A percentile compares a stretch with the other conserved stretches of the same genome.
Conservation (phyloP, 768 basidiomycete species). For the Leccinellum albellum region DNA sequence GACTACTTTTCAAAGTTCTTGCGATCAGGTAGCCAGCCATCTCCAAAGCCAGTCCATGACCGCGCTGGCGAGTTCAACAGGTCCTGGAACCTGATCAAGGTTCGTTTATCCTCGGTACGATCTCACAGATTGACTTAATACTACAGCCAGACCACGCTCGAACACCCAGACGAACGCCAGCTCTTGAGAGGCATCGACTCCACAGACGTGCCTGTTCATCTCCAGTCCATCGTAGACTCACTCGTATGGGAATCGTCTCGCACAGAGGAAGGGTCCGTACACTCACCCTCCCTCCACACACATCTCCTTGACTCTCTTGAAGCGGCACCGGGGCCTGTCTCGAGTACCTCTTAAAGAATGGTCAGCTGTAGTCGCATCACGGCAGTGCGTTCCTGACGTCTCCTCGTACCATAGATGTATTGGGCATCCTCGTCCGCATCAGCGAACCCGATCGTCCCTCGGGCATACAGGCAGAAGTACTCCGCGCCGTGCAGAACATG, state of each 20-base stretch:
- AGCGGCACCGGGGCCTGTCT: slow-evolving; percentile 87
- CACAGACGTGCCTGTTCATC: slow-evolving; percentile 74
- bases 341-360: slow-evolving; percentile 89
- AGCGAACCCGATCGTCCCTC: slow-evolving; percentile 82
- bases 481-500: slow-evolving; percentile 85
- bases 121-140: background rate
- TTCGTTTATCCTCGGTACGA: slow-evolving; percentile 25
- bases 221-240: slow-evolving; percentile 79
- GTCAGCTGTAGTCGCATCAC: slow-evolving; percentile 34
- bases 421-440: slow-evolving; percentile 79
- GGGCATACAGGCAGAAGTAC: slow-evolving; percentile 88
- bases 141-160: slow-evolving; percentile 64
- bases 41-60: slow-evolving; percentile 54
- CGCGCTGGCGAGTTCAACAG: slow-evolving; percentile 68
- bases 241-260: slow-evolving; percentile 83
- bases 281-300: slow-evolving; percentile 1
- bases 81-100: slow-evolving; percentile 76
- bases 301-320: slow-evolving; percentile 11
- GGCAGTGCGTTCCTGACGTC: background rate
- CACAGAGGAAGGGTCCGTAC: slow-evolving; percentile 80
- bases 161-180: slow-evolving; percentile 87
- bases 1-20: slow-evolving; percentile 87
- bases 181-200: slow-evolving; percentile 73
- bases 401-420: slow-evolving; percentile 61
- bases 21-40: slow-evolving; percentile 36